phyloP scores from a whole-genome alignment of 192 early-diverging fungal genomes.

The Jimgerdemannia flammicorona region DNA sequence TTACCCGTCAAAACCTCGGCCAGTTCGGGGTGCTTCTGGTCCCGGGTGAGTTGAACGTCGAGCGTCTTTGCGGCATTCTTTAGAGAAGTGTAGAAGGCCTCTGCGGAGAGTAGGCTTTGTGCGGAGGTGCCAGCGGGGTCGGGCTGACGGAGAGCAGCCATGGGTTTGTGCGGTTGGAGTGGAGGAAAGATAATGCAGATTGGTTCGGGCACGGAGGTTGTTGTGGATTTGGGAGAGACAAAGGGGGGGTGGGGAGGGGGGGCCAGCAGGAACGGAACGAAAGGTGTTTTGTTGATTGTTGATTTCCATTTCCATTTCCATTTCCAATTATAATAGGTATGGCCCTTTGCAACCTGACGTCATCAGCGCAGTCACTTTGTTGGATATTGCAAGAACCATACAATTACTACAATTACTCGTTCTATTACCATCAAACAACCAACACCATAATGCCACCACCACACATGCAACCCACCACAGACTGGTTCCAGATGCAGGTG shows the following conservation, averaged over 20 bases:
- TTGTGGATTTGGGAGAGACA: too few species aligned
- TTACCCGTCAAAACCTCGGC: constrained; percentile 26
- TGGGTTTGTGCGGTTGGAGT: not conserved
- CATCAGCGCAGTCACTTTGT: not conserved
- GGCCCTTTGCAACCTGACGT: constrained; percentile 1
- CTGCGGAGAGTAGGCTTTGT: not conserved
- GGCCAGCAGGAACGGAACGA: too few species aligned
- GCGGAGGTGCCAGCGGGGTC: not conserved
- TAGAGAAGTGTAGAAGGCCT: constrained; percentile 44
- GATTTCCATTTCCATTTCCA: too few species aligned
- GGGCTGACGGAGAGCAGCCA: not conserved
- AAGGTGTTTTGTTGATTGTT: too few species aligned
- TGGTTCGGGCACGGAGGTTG: too few species aligned
- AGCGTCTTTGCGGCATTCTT: constrained; percentile 33
- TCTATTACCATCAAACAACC: too few species aligned
- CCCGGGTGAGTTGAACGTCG: constrained; percentile 31
- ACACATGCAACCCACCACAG: constrained; percentile 53
- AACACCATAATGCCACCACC: constrained; percentile 58
- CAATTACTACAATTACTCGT: too few species aligned
- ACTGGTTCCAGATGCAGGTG: constrained; percentile 53
- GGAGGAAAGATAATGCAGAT: too few species aligned
- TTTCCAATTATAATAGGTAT: too few species aligned
- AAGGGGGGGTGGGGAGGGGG: too few species aligned
- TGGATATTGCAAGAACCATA: too few species aligned
- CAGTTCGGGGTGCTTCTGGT: constrained; percentile 37